phyloP scores from a whole-genome alignment of 352 stramenopile genomes.

The Pythium phragmiticola region DNA sequence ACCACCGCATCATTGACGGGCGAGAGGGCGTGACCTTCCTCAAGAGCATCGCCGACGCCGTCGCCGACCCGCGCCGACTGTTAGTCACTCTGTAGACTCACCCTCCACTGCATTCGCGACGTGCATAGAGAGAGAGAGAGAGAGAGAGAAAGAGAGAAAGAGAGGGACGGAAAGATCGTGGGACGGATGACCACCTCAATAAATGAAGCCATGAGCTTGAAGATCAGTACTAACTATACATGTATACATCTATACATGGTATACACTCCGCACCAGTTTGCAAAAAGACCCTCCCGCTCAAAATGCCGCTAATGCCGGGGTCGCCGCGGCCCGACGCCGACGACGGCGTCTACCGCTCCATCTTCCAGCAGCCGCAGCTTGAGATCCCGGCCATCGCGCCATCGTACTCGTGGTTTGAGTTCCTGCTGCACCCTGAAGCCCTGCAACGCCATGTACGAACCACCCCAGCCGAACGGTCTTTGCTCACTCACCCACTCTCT shows the following conservation, averaged over 20 bases:
- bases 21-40: constrained; percentile 99
- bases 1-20: constrained; percentile 99
- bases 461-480: too few species aligned
- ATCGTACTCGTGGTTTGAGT: constrained; percentile 85
- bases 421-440: constrained; percentile 75
- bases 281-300: neutral
- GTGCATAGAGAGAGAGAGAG: constrained; percentile 3
- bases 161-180: neutral
- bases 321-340: constrained; percentile 60
- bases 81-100: constrained; percentile 75
- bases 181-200: too few species aligned
- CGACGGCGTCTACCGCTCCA: constrained; percentile 77
- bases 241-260: neutral
- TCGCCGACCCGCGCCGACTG: constrained; percentile 94
- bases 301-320: constrained; percentile 60
- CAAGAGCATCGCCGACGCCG: constrained; percentile 97
- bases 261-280: neutral
- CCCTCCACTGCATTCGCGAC: constrained; percentile 5
- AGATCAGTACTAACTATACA: neutral
- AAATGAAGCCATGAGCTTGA: too few species aligned
- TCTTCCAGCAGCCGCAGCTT: constrained; percentile 82
- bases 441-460: constrained; percentile 66
- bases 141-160: neutral
- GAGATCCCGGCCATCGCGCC: constrained; percentile 64
- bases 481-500: too few species aligned